Evolutionary conservation across 768 basidiomycete genomes (phyloP), one percentile per base, ranked within the genome.

Genomic region (Phanerochaete sordida): DNA sequence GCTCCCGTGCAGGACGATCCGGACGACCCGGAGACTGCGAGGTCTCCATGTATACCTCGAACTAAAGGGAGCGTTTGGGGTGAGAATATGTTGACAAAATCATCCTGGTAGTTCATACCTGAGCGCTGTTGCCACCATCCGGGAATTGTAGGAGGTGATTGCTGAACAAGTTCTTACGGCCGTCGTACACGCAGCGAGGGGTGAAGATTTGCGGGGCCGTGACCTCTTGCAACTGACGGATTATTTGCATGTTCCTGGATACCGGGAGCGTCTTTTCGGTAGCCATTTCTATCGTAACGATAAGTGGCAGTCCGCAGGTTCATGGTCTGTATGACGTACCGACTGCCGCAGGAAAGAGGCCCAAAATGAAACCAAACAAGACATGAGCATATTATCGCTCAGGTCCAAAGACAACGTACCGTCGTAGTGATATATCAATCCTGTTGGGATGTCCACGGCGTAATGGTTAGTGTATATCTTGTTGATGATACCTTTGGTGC

Each of bases 111-210:
- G n/a, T n/a, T n/a, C n/a, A 62, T 64, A 81, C 88, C 74, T 85
- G 87, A 62, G 80, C 79, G 8, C 76, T 77, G n/a, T n/a, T n/a
- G n/a, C n/a, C n/a, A 39, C 61, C 67, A n/a, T 77, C 78, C 28
- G 81, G 83, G 39, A 93, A 84, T 0, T 85, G 82, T 9, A 92
- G 76, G 58, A 81, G 77, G 43, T 81, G 77, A 15, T 83, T 73
- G 24, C 86, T 78, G 65, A 90, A 93, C 49, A 86, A 70, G 62
- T 92, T 93, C 71, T 91, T 93, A 44, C 88, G 79, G 0, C 91
- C 91, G 59, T 93, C 91, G 61, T 91, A 93, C 2, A 84, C 90
- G n/a, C 79, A 86, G 15, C 79, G 83, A 11, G 88, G 90, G 2
- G 83, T 89, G 68, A 93, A 93, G 23, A 89, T 75, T n/a, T 80